Evolutionary conservation across 2,329 filamentous ascomycete genomes (phyloP).

Genomic region (Colletotrichum siamense): DNA sequence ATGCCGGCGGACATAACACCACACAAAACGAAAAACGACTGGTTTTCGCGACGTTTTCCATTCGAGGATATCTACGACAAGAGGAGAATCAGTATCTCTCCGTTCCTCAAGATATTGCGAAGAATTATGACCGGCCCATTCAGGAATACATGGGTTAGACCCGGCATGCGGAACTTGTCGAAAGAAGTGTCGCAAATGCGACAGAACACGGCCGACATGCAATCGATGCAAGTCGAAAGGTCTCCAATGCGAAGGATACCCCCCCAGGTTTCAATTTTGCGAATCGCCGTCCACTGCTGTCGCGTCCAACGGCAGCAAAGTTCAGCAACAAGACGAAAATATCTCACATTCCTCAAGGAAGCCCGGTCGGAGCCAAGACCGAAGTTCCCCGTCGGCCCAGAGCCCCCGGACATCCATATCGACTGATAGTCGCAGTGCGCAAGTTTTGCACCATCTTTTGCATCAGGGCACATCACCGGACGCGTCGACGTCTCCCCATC

Average conservation of each 20-base stretch:
- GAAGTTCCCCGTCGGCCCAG: neutral
- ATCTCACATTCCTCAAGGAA: neutral
- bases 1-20: conserved; percentile 26
- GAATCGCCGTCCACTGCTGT: conserved; percentile 21
- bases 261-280: conserved; percentile 33
- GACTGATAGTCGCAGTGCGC: neutral
- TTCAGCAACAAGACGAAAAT: neutral
- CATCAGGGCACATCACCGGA: neutral
- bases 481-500: neutral
- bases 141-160: conserved; percentile 26
- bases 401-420: neutral
- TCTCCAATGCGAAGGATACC: conserved; percentile 35
- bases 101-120: neutral
- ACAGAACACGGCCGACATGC: conserved; percentile 31
- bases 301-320: neutral
- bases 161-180: conserved; percentile 35
- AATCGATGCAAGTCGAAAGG: conserved; percentile 32
- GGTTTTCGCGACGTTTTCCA: conserved; percentile 9
- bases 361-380: neutral
- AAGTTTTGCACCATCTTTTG: neutral
- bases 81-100: conserved; percentile 12
- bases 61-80: conserved; percentile 3
- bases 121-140: neutral
- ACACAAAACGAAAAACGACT: conserved; percentile 20
- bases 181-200: conserved; percentile 37